Percentiles rank a stretch among this genome's conserved stretches.
These are phyloP conservation scores for Musa beccarii DNA, from an alignment of 176 grass and related monocot species.

Conservation along the genomic window DNA sequence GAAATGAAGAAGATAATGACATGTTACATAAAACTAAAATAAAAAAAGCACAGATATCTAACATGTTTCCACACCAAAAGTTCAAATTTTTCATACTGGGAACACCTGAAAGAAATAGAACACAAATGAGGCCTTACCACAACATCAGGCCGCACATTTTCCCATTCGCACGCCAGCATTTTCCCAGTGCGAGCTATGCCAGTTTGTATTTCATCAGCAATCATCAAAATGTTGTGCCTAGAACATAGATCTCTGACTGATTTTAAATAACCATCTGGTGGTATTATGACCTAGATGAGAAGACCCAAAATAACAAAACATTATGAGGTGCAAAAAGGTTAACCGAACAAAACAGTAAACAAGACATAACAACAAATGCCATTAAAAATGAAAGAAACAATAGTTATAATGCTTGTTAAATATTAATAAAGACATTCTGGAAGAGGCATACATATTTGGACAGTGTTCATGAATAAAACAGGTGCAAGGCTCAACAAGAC, in stretches of 20 bases:
- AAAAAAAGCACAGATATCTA: not conserved
- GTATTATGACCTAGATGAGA: conserved; percentile 61
- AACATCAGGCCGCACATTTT: conserved; percentile 74
- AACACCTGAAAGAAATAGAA: not conserved
- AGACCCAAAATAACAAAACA: not conserved
- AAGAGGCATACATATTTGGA: too few species aligned
- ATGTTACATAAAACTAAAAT: not conserved
- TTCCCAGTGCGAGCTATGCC: conserved; percentile 92
- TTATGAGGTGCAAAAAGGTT: not conserved
- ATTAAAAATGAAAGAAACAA: not conserved
- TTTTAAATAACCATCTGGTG: conserved; percentile 89
- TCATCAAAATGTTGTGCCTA: conserved; percentile 83
- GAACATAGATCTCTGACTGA: conserved; percentile 82
- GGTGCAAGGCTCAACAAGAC: not conserved
- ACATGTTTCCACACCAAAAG: not conserved
- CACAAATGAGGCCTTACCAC: conserved; percentile 43
- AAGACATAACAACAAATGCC: not conserved
- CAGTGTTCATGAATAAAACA: too few species aligned
- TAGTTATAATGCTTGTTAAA: not conserved
- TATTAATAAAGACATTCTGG: not conserved
- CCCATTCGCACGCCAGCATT: conserved; percentile 89
- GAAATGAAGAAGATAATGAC: not conserved
- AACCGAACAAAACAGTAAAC: not conserved
- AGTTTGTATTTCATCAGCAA: conserved; percentile 99
- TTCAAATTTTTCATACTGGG: not conserved